Percentiles rank a stretch among this genome's conserved stretches.
Evolutionary conservation across 2,329 filamentous ascomycete species (phyloP).

Genomic region (Nothophoma quercina): DNA sequence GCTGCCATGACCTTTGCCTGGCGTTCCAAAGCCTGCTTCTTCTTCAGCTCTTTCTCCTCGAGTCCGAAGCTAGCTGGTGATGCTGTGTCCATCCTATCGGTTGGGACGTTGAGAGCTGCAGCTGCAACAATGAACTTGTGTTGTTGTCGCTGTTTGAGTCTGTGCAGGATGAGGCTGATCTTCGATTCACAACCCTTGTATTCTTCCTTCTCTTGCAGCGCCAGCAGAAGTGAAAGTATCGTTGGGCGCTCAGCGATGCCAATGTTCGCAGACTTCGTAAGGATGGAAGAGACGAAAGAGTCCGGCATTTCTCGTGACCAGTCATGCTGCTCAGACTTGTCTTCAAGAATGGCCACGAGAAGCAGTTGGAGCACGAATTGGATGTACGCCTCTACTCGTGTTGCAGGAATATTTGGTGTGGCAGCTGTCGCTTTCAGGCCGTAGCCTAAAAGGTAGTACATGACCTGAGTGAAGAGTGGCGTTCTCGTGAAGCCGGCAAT

Average conservation of each 20-base stretch:
- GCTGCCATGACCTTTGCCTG: constrained; percentile 97
- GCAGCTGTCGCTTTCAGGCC: constrained; percentile 72
- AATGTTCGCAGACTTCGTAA: constrained; percentile 67
- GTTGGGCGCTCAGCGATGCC: constrained; percentile 49
- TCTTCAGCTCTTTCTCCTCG: constrained; percentile 80
- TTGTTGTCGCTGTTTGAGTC: constrained; percentile 84
- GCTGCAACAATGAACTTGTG: constrained; percentile 75
- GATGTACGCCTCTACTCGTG: constrained; percentile 87
- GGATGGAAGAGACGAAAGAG: constrained; percentile 77
- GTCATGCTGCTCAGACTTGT: constrained; percentile 62
- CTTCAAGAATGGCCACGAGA: constrained; percentile 85
- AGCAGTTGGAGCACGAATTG: constrained; percentile 90
- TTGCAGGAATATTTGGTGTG: constrained; percentile 78
- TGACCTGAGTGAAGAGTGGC: constrained; percentile 85
- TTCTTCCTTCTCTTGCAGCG: constrained; percentile 69
- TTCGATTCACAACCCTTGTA: constrained; percentile 86
- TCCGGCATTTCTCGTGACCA: constrained; percentile 54
- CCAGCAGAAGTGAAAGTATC: constrained; percentile 61
- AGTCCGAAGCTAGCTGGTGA: constrained; percentile 73
- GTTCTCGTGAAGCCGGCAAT: constrained; percentile 83
- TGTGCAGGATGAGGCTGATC: constrained; percentile 80
- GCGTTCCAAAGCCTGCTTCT: constrained; percentile 86
- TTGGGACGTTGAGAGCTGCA: constrained; percentile 64
- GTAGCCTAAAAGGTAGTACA: constrained; percentile 88
- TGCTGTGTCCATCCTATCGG: constrained; percentile 80